Evolutionary conservation across 805 yeast species (phyloP).

Genomic region (Starmerella geochares): DNA sequence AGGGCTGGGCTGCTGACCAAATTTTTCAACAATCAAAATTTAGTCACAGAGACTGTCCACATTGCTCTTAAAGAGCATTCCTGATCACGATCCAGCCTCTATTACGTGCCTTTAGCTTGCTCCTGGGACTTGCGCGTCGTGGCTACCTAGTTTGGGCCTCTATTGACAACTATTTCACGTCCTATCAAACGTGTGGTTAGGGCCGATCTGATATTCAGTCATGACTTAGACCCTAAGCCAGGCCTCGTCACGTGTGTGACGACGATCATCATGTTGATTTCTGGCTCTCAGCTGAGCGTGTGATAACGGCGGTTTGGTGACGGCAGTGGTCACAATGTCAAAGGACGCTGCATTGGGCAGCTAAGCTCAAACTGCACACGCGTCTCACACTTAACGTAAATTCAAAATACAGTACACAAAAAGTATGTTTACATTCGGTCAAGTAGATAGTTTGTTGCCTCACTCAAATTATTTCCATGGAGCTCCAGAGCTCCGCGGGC

Average conservation of each 20-base stretch:
- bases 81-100: slow-evolving; percentile 1
- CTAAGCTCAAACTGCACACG: too few relatives aligned
- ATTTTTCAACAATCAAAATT: background rate
- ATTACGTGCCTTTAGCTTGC: too few relatives aligned
- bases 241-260: background rate
- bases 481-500: slow-evolving; percentile 58
- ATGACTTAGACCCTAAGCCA: slow-evolving; percentile 1
- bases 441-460: slow-evolving; percentile 75
- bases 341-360: too few relatives aligned
- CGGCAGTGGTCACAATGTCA: too few relatives aligned
- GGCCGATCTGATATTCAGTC: slow-evolving; percentile 7
- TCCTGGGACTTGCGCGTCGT: too few relatives aligned
- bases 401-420: background rate
- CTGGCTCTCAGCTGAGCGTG: background rate
- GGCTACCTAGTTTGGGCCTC: too few relatives aligned
- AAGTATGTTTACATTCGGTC: slow-evolving; percentile 34
- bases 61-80: background rate
- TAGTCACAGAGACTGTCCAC: background rate
- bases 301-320: too few relatives aligned
- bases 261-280: background rate
- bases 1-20: slow-evolving; percentile 10
- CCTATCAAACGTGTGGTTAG: background rate
- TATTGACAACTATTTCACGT: too few relatives aligned
- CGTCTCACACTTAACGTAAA: too few relatives aligned
- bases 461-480: slow-evolving; percentile 65